These are phyloP conservation scores for Malassezia sympodialis DNA, from an alignment of 1,284 basidiomycete genomes.

Conservation along the genomic window DNA sequence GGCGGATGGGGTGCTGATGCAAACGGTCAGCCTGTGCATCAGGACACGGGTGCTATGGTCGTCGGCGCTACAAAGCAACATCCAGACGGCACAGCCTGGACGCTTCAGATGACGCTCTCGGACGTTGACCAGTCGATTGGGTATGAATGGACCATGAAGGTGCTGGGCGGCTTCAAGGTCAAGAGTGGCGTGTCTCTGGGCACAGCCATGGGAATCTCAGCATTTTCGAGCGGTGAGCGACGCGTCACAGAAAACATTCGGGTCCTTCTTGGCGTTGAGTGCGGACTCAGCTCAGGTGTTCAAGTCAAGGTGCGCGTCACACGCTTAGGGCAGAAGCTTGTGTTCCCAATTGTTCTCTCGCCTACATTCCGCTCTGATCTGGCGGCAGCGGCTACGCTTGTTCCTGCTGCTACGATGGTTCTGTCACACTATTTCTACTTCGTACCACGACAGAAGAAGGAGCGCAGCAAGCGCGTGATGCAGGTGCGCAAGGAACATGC, in stretches of 20 bases:
- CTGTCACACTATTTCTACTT: conserved; percentile 57
- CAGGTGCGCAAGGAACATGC: conserved; percentile 56
- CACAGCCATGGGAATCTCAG: conserved; percentile 35
- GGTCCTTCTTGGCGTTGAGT: conserved; percentile 43
- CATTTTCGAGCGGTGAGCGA: conserved; percentile 43
- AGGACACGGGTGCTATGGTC: conserved; percentile 28
- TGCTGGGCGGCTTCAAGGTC: conserved; percentile 50
- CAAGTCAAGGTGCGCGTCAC: conserved; percentile 48
- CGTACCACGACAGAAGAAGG: conserved; percentile 54
- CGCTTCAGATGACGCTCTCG: conserved; percentile 24
- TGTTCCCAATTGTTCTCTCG: conserved; percentile 55
- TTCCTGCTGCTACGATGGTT: conserved; percentile 55
- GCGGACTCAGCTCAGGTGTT: conserved; percentile 39
- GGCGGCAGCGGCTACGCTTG: conserved; percentile 52
- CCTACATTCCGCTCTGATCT: conserved; percentile 52
- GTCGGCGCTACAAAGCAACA: conserved; percentile 36
- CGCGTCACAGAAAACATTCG: conserved; percentile 47
- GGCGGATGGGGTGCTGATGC: conserved; percentile 49
- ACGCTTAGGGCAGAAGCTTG: conserved; percentile 55
- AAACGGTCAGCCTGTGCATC: conserved; percentile 14
- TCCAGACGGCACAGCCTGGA: conserved; percentile 32
- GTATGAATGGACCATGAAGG: conserved; percentile 49
- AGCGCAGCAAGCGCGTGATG: conserved; percentile 49
- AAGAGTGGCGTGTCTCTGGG: conserved; percentile 49
- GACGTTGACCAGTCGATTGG: conserved; percentile 32